Evolutionary conservation across 768 basidiomycete species (phyloP).

Genomic region (Lyophyllum atratum): DNA sequence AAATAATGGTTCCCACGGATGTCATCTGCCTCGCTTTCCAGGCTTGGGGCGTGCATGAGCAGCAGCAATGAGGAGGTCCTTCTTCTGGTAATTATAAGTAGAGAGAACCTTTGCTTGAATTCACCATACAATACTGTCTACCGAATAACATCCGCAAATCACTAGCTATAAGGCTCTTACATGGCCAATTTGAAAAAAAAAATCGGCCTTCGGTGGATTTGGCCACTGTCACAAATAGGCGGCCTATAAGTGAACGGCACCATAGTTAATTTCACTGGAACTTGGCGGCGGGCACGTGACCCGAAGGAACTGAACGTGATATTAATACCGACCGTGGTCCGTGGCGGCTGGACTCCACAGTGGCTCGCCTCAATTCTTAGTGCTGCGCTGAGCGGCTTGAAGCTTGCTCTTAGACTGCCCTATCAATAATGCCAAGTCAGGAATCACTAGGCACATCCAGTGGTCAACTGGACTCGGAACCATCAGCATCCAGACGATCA

Average conservation of each 20-base stretch:
- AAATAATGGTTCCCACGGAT: too few species aligned
- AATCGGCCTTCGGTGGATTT: not conserved
- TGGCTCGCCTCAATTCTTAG: not conserved
- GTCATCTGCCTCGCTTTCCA: not conserved
- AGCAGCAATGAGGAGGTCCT: not conserved
- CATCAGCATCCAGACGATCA: constrained; percentile 11
- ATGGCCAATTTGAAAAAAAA: not conserved
- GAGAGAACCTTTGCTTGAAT: too few species aligned
- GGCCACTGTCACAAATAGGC: not conserved
- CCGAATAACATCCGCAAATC: not conserved
- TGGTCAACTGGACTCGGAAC: constrained; percentile 13
- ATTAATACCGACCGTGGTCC: not conserved
- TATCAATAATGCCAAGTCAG: constrained; percentile 11
- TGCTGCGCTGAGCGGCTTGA: not conserved
- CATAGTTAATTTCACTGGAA: too few species aligned
- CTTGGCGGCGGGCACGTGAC: too few species aligned
- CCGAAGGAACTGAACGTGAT: not conserved
- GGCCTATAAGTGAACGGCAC: not conserved
- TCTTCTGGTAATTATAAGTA: not conserved
- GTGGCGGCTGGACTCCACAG: too few species aligned
- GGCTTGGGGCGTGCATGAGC: not conserved
- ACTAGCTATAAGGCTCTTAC: not conserved
- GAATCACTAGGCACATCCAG: constrained; percentile 12
- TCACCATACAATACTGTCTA: too few species aligned
- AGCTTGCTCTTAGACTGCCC: not conserved